Evolutionary conservation across 2,329 filamentous ascomycete species (phyloP).

Genomic region (Arthrobotrys pseudoclavata): DNA sequence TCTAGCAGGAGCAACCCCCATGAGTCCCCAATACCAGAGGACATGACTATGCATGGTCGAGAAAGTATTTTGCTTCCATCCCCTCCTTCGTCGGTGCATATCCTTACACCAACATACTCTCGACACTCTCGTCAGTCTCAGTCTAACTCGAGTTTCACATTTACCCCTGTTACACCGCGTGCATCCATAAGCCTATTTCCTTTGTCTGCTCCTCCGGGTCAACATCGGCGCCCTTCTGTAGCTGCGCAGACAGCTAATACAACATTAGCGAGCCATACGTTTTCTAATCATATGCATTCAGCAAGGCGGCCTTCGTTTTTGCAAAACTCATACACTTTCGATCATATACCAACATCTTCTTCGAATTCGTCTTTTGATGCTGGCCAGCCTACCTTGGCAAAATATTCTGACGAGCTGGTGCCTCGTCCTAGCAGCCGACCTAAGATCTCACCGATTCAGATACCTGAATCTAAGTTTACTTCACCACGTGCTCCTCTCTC

Average conservation of each 20-base stretch:
- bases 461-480: conserved; percentile 28
- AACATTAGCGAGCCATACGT: conserved; percentile 32
- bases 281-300: conserved; percentile 32
- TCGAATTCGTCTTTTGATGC: conserved; percentile 49
- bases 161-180: conserved; percentile 49
- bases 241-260: conserved; percentile 34
- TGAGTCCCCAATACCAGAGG: conserved; percentile 45
- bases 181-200: conserved; percentile 55
- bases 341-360: conserved; percentile 32
- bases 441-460: conserved; percentile 40
- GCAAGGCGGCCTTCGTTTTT: conserved; percentile 51
- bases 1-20: conserved; percentile 50
- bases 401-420: conserved; percentile 42
- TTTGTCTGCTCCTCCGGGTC: conserved; percentile 48
- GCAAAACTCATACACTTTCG: conserved; percentile 44
- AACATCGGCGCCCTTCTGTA: conserved; percentile 33
- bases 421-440: conserved; percentile 30
- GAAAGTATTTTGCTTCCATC: conserved; percentile 52
- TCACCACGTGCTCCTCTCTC: conserved; percentile 44
- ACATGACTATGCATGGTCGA: conserved; percentile 47
- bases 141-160: conserved; percentile 58
- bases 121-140: conserved; percentile 53
- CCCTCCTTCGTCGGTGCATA: conserved; percentile 49
- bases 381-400: conserved; percentile 19
- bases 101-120: conserved; percentile 47